Evolutionary conservation across 73 alveolate species (phyloP).

Genomic region (Durusdinium trenchii): DNA sequence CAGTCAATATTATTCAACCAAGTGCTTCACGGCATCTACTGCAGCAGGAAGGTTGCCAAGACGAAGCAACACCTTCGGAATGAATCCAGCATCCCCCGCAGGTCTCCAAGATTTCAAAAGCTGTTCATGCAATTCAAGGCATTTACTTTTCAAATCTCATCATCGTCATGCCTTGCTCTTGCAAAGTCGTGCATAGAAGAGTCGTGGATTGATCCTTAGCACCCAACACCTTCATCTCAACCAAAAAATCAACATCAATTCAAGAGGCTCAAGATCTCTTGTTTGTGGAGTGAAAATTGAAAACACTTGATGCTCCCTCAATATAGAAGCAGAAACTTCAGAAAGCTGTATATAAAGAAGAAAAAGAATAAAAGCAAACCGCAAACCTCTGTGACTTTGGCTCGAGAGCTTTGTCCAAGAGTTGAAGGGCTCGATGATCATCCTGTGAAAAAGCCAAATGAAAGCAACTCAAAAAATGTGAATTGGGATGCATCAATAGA

Average conservation of each 20-base stretch:
- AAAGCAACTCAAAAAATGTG: not conserved
- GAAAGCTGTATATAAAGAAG: too few relatives aligned
- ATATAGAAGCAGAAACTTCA: too few relatives aligned
- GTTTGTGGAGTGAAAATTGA: too few relatives aligned
- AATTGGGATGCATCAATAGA: not conserved
- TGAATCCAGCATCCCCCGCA: not conserved
- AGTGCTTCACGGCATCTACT: slow-evolving; percentile 40
- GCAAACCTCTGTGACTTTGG: not conserved
- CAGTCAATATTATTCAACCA: not conserved
- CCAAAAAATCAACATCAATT: not conserved
- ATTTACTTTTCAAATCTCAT: not conserved
- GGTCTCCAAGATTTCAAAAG: not conserved
- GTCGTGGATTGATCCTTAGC: slow-evolving; percentile 83
- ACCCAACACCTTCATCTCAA: not conserved
- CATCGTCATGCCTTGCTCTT: slow-evolving; percentile 53
- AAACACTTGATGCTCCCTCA: too few relatives aligned
- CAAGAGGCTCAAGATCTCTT: not conserved
- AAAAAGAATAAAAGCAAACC: too few relatives aligned
- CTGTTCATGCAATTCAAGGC: too few relatives aligned
- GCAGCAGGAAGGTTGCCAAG: slow-evolving; percentile 85
- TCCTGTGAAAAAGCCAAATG: slow-evolving; percentile 15
- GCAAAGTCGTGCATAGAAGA: slow-evolving; percentile 83
- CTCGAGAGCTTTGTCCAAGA: slow-evolving; percentile 68
- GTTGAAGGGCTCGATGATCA: slow-evolving; percentile 59
- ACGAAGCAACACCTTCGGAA: slow-evolving; percentile 59